Conservation (phyloP, 192 early-diverging fungal genomes). For the Backusella psychrophila region DNA sequence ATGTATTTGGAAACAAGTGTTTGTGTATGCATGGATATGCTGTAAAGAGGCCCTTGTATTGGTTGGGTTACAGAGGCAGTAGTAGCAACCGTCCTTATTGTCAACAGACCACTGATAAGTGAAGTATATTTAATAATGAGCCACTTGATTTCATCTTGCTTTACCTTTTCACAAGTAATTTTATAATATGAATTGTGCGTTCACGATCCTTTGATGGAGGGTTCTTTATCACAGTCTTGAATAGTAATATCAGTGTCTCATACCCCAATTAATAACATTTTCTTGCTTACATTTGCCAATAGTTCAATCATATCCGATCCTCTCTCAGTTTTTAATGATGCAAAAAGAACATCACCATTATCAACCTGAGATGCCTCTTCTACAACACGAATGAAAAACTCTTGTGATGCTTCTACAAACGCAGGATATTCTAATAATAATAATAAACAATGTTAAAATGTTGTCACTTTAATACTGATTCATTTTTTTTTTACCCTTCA, state of each 20-base stretch:
- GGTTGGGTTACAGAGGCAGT: background rate
- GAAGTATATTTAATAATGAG: background rate
- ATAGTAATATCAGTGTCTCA: background rate
- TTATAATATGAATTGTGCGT: constrained; percentile 11
- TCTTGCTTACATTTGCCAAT: constrained; percentile 22
- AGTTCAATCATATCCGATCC: constrained; percentile 14
- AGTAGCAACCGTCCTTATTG: constrained; percentile 6
- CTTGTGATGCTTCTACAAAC: constrained; percentile 13
- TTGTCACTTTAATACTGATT: background rate
- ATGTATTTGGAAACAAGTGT: constrained; percentile 20
- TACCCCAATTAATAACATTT: too few relatives aligned
- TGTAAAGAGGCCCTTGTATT: constrained; percentile 25
- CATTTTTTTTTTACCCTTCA: constrained; percentile 5
- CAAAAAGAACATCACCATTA: constrained; percentile 24
- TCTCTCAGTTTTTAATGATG: constrained; percentile 9
- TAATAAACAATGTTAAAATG: background rate
- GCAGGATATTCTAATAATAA: constrained; percentile 9
- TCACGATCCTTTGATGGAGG: constrained; percentile 1
- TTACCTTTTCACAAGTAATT: constrained; percentile 31
- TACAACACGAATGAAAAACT: constrained; percentile 27
- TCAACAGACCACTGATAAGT: constrained; percentile 19
- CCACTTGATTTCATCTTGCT: background rate
- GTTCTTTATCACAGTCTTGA: constrained; percentile 13
- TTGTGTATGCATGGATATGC: constrained; percentile 20
- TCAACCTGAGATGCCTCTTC: constrained; percentile 27